Conservation (phyloP, 225 moss, liverwort and hornwort genomes). For the Physcomitrium patens region DNA sequence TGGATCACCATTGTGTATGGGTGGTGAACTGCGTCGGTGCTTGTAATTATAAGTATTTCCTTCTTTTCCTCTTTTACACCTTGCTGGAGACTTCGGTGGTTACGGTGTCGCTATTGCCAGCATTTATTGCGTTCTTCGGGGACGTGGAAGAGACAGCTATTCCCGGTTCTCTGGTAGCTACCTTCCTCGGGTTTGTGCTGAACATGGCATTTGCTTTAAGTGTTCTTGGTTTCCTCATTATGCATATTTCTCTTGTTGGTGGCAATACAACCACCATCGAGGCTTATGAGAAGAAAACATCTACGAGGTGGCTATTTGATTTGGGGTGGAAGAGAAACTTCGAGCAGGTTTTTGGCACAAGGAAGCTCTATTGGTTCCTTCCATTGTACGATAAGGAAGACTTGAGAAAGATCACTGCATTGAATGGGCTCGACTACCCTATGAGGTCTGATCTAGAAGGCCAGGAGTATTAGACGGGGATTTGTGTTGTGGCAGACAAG, state of each 20-base stretch:
- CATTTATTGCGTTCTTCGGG: conserved; percentile 93
- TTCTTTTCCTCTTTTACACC: conserved; percentile 92
- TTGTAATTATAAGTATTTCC: conserved; percentile 90
- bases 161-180: conserved; percentile 83
- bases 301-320: conserved; percentile 91
- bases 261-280: conserved; percentile 98
- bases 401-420: conserved; percentile 84
- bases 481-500: conserved; percentile 24
- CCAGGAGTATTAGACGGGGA: conserved; percentile 69
- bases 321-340: conserved; percentile 87
- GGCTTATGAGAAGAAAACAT: conserved; percentile 93
- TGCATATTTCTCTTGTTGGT: conserved; percentile 93
- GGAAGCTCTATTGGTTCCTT: conserved; percentile 87
- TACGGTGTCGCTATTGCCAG: conserved; percentile 78
- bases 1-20: conserved; percentile 99
- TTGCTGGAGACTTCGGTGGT: conserved; percentile 90
- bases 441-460: conserved; percentile 83
- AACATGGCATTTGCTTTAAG: conserved; percentile 97
- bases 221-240: conserved; percentile 94
- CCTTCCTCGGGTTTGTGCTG: conserved; percentile 89
- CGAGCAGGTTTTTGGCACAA: conserved; percentile 95
- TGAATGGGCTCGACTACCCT: conserved; percentile 94
- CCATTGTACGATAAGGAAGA: conserved; percentile 95
- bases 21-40: conserved; percentile 98
- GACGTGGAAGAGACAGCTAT: conserved; percentile 87